Percentiles rank a stretch among this genome's conserved stretches.
Conservation (phyloP, 139 green algal genomes). For the Helicosporidium sp. region DNA sequence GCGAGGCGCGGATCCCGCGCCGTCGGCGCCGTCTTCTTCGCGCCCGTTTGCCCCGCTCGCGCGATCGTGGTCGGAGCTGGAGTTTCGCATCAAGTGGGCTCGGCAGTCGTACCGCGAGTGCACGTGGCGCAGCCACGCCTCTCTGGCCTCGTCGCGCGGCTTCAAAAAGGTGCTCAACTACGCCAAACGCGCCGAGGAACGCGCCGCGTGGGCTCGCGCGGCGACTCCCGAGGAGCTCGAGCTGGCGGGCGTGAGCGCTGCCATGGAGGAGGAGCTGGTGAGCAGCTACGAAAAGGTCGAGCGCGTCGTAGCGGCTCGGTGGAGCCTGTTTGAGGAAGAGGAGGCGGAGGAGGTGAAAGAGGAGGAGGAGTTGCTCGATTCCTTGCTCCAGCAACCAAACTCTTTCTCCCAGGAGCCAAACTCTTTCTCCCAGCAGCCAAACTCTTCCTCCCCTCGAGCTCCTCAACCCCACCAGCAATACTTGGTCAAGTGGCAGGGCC, state of each 20-base stretch:
- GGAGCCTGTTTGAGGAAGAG: slow-evolving; percentile 5
- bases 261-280: slow-evolving; percentile 72
- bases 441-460: background rate
- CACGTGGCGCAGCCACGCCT: slow-evolving; percentile 46
- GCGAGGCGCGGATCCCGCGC: no score
- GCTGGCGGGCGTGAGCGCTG: slow-evolving; percentile 55
- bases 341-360: slow-evolving; percentile 1
- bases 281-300: slow-evolving; percentile 52
- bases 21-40: no score
- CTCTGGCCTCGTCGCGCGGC: slow-evolving; percentile 35
- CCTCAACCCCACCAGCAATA: slow-evolving; percentile 20
- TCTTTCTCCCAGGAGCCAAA: no score
- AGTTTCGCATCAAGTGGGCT: slow-evolving; percentile 88
- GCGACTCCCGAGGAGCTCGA: slow-evolving; percentile 68
- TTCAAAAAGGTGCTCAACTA: slow-evolving; percentile 89
- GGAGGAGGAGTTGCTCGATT: background rate
- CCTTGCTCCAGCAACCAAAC: no score
- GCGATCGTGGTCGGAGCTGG: slow-evolving; percentile 33
- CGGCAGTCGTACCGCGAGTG: slow-evolving; percentile 64
- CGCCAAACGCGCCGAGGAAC: slow-evolving; percentile 50
- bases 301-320: slow-evolving; percentile 29
- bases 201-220: slow-evolving; percentile 7
- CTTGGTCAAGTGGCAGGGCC: slow-evolving; percentile 76
- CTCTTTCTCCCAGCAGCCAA: background rate
- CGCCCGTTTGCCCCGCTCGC: no score